Base-by-base conservation (phyloP, 257 asterid species). In the Nicotiana obtusifolia region DNA sequence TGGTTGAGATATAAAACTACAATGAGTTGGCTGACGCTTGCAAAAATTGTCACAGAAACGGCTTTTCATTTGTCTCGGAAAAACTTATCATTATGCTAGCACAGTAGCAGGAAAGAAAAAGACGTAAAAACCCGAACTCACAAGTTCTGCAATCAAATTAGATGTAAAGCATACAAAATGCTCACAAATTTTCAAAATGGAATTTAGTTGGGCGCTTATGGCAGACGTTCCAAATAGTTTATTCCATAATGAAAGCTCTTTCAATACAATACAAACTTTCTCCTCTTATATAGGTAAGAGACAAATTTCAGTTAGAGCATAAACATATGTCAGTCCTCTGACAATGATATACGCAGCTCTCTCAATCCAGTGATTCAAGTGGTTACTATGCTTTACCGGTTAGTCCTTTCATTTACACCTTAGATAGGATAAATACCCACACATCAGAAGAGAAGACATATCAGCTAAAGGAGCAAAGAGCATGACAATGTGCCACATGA, bases 21-120 rank as follows among this genome's bases (percentile, higher is more conserved):
- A 83, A 78, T 10, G 75, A 85, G 77, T 73, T 52, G 33, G 86
- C 62, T 20, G 91, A 83, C 17, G 89, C 82, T 75, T 67, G 90
- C 60, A 77, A 82, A 73, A 81, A 87, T 85, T 85, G 83, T 78
- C 81, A 76, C 49, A 86, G 71, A 84, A 84, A 69, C 86, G 88
- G 81, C 81, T 86, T 82, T 76, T 83, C 88, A 81, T 86, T 83
- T 69, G 91, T 81, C 87, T 87, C 30, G 78, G 93, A 87, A 81
- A 90, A 82, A 83, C 82, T 86, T 17, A 82, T 59, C 71, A 61
- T 85, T 90, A 88, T 88, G 81, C 78, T 91, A 87, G 86, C 90
- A 85, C 26, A n/a, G 49, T 17, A 71, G n/a, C 33, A 13, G 28
- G 24, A 24, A 52, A 11, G 31, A 30, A 15, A 15, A 6, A 17